Evolutionary conservation across 768 basidiomycete species (phyloP).

Genomic region (Collybia mongolica): DNA sequence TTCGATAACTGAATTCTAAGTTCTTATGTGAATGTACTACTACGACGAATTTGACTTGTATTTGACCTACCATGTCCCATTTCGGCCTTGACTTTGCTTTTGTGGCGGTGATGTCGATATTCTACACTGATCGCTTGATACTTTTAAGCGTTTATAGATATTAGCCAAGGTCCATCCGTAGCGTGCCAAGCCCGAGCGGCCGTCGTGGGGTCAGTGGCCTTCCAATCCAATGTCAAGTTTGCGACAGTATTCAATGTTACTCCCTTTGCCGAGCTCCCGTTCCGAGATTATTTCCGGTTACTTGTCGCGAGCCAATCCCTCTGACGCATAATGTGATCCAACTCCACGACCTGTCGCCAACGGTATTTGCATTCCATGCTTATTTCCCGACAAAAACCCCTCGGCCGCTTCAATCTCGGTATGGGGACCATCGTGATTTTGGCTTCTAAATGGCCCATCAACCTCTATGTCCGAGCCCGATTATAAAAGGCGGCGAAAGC

Average conservation of each 20-base stretch:
- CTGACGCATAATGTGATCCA: neutral
- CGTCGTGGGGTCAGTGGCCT: too few species aligned
- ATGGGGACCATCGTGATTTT: neutral
- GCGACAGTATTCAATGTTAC: neutral
- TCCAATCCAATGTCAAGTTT: neutral
- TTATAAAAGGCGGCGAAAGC: neutral
- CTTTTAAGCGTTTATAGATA: too few species aligned
- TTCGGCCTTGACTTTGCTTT: too few species aligned
- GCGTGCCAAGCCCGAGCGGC: too few species aligned
- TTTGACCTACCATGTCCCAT: neutral
- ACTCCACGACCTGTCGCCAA: neutral
- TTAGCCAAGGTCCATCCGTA: too few species aligned
- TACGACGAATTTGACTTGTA: neutral
- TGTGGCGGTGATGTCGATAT: too few species aligned
- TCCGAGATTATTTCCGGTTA: neutral
- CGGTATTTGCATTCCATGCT: neutral
- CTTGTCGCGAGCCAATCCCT: neutral
- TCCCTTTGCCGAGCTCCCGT: neutral
- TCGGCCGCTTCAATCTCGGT: constrained; percentile 8
- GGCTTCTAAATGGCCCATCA: neutral
- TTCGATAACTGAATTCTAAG: too few species aligned
- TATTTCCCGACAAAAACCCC: constrained; percentile 9
- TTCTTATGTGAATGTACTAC: constrained; percentile 10
- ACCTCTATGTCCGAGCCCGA: neutral
- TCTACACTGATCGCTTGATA: too few species aligned